Percentiles rank a stretch among this genome's conserved stretches.
phyloP scores from a whole-genome alignment of 257 asterid species.

The Capsicum pubescens region DNA sequence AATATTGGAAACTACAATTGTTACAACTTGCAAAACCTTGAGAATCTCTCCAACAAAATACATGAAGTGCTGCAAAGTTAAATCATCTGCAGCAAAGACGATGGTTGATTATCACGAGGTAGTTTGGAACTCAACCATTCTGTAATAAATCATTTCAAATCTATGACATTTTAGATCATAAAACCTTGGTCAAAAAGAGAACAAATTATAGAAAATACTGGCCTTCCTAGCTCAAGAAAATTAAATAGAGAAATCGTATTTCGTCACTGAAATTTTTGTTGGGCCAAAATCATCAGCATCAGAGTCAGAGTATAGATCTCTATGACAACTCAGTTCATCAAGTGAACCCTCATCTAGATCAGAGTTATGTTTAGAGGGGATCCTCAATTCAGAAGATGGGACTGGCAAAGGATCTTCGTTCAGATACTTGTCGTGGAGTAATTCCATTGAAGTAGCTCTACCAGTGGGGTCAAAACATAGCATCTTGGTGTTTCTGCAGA shows the following conservation, averaged over 20 bases:
- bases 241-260: slow-evolving; percentile 66
- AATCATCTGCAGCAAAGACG: not conserved
- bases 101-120: not conserved
- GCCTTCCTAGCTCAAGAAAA: slow-evolving; percentile 47
- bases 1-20: too few relatives aligned
- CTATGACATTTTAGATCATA: too few relatives aligned
- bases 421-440: slow-evolving; percentile 45
- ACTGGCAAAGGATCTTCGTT: slow-evolving; percentile 76
- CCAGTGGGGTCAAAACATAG: slow-evolving; percentile 70
- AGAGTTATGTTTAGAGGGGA: slow-evolving; percentile 63
- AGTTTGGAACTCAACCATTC: not conserved
- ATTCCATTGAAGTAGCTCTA: slow-evolving; percentile 80
- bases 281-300: slow-evolving; percentile 78
- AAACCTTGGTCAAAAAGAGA: too few relatives aligned
- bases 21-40: too few relatives aligned
- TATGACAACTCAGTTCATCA: slow-evolving; percentile 52
- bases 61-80: too few relatives aligned
- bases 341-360: slow-evolving; percentile 57
- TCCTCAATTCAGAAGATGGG: slow-evolving; percentile 64
- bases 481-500: slow-evolving; percentile 36
- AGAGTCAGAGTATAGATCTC: slow-evolving; percentile 65
- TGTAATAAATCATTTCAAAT: not conserved
- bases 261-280: slow-evolving; percentile 46
- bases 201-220: not conserved
- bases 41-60: too few relatives aligned